Conservation (phyloP, 106 monocot species). For the Platanthera zijinensis region DNA sequence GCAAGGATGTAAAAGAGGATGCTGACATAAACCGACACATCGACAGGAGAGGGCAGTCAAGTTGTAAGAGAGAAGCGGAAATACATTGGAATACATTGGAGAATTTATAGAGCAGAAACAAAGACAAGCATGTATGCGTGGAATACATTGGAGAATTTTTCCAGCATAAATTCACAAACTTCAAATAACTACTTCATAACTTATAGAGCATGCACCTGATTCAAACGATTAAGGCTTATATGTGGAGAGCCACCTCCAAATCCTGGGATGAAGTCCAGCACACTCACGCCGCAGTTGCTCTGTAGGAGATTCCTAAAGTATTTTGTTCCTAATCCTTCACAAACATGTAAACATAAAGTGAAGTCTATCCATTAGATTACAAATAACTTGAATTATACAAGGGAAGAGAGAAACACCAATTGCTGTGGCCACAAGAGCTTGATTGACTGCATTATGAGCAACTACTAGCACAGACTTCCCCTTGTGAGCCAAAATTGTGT, state of each 20-base stretch:
- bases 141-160: neutral
- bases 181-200: neutral
- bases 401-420: conserved; percentile 32
- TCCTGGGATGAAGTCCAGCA: conserved; percentile 68
- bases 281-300: conserved; percentile 94
- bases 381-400: neutral
- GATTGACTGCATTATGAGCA: conserved; percentile 96
- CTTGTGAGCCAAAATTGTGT: conserved; percentile 60
- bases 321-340: conserved; percentile 59
- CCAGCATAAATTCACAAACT: neutral
- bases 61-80: neutral
- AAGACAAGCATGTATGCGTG: neutral
- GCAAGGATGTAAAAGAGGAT: no score
- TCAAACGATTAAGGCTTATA: conserved; percentile 80
- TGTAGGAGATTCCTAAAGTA: conserved; percentile 85
- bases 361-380: neutral
- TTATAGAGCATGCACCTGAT: conserved; percentile 49
- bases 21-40: no score
- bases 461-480: conserved; percentile 89
- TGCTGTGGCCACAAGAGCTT: conserved; percentile 83
- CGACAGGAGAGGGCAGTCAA: no score
- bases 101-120: neutral
- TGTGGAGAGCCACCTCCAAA: conserved; percentile 33
- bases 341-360: neutral
- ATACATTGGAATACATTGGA: neutral